Evolutionary conservation across 2,329 filamentous ascomycete species (phyloP), one percentile per base, ranked within the genome.

Genomic region (Rutstroemia sp.): DNA sequence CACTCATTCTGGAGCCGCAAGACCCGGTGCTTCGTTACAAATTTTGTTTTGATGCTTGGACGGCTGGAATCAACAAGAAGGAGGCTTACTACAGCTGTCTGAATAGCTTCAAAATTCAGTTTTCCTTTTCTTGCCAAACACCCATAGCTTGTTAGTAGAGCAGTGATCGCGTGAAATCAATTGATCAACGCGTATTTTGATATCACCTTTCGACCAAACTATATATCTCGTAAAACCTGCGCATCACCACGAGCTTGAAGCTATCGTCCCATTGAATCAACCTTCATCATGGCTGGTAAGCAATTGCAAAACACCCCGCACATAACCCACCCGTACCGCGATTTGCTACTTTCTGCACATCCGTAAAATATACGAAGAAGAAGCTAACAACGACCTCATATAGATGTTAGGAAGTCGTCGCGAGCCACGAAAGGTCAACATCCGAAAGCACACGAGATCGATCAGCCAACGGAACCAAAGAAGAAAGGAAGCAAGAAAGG

Each of bases 391-490:
- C 30, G 58, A 42, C 27, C n/a, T 49, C 23, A 42, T 49, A 54
- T 59, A 87, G 84, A 87, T 63, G 92, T 52, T 27, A 52, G 54
- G 41, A 56, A 94, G 70, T 99, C 94, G 45, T 92, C 94, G 63
- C 88, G 94, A 68, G 91, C 92, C 67, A 99, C 94, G 62, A 99
- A 99, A 71, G 94, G 94, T 70, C 92, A 96, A 67, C 91, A 97
- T 73, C 87, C 85, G 25, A 96, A 96, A 73, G 87, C 88, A 65
- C 91, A 96, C 69, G 79, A 87, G 56, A 80, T 88, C 64, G 87
- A 90, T 58, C 77, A 79, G 60, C 75, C 75, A 2, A 69, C 75
- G 58, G 76, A 80, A 56, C 71, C 73, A 8, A 74, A 79, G 54
- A 85, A 85, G 63, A 71, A 70, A 56, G 59, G 57, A 16, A 68